Percentiles rank a stretch among this genome's conserved stretches.
These are phyloP conservation scores for Rutstroemia sp. DNA, from an alignment of 2,329 filamentous ascomycete genomes.

Conservation along the genomic window DNA sequence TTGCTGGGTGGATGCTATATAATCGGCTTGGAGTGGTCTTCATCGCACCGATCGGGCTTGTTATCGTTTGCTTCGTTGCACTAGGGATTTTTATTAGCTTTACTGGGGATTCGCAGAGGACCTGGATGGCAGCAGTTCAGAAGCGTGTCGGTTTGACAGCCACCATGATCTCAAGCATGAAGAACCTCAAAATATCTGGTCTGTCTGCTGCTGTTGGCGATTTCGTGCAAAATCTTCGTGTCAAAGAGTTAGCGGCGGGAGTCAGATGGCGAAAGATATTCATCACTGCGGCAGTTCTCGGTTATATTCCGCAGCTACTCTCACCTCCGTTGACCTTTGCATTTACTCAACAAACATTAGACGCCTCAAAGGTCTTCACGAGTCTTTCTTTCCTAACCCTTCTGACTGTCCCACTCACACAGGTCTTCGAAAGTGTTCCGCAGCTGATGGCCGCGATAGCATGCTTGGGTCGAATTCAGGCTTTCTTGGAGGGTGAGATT, in stretches of 20 bases:
- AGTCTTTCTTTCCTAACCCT: conserved; percentile 16
- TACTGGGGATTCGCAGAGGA: conserved; percentile 15
- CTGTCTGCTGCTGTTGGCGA: conserved; percentile 27
- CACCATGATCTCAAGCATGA: conserved; percentile 33
- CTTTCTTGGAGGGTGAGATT: conserved; percentile 13
- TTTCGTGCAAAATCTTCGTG: conserved; percentile 30
- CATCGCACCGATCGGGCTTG: conserved; percentile 37
- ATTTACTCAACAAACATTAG: conserved; percentile 12
- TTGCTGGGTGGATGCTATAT: conserved; percentile 31
- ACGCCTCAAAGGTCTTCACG: conserved; percentile 15
- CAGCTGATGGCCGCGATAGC: conserved; percentile 13
- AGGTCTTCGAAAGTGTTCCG: conserved; percentile 18
- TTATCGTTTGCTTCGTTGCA: conserved; percentile 29
- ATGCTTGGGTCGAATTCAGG: conserved; percentile 8
- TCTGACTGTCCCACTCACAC: conserved; percentile 15
- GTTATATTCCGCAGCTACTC: conserved; percentile 13
- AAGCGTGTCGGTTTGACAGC: conserved; percentile 11
- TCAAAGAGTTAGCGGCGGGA: conserved; percentile 29
- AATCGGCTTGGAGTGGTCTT: conserved; percentile 16
- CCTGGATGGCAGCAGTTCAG: conserved; percentile 12
- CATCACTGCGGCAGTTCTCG: conserved; percentile 12
- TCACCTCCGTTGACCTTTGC: conserved; percentile 15
- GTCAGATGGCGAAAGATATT: conserved; percentile 20
- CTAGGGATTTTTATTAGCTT: conserved; percentile 16
- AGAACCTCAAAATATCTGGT: conserved; percentile 34